Evolutionary conservation across 129 eudicot species (phyloP).

Genomic region (sunflower (Helianthus annuus)): HanXRQr2.0-SUNRISE NC_035440.2:112498163-112498662

Average conservation of each 20-base stretch:
- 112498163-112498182: no score
- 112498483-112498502: neutral
- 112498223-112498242: no score
- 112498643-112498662: slow-evolving; percentile 86
- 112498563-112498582: slow-evolving; percentile 20
- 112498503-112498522: neutral
- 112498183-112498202: no score
- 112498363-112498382: neutral
- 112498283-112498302: no score
- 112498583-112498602: slow-evolving; percentile 23
- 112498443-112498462: neutral
- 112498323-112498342: no score
- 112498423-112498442: neutral
- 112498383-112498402: neutral
- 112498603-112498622: slow-evolving; percentile 25
- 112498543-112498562: neutral
- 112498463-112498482: neutral
- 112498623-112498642: slow-evolving; percentile 78
- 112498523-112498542: neutral
- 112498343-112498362: no score
- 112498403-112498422: neutral
- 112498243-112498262: no score
- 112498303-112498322: no score
- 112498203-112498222: no score
- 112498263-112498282: no score